phyloP scores from a whole-genome alignment of 2,329 filamentous ascomycete species.

The Akanthomyces uredinophilus region DNA sequence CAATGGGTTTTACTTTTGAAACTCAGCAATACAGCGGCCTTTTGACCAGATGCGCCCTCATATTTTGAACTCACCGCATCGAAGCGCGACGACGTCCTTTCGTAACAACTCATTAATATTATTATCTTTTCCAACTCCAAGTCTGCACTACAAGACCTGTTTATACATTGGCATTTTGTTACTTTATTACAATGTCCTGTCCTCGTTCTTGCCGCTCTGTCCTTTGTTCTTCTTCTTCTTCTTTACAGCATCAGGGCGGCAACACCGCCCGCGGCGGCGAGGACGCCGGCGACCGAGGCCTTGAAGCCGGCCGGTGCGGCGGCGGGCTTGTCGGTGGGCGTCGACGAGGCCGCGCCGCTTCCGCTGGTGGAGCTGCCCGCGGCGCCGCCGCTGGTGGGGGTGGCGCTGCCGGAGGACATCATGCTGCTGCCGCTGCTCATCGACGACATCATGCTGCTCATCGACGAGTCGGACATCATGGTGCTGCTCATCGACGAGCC shows the following conservation, averaged over 20 bases:
- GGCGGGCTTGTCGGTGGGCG: neutral
- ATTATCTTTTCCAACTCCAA: too few relatives aligned
- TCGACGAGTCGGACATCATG: neutral
- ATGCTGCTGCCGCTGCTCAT: neutral
- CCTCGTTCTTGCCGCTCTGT: too few relatives aligned
- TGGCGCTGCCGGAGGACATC: neutral
- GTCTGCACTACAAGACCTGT: too few relatives aligned
- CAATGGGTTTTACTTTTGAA: too few relatives aligned
- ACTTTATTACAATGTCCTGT: neutral
- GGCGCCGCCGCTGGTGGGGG: neutral
- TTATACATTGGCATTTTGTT: neutral
- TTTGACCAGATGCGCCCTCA: too few relatives aligned
- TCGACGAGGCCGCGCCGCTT: neutral
- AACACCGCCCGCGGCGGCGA: conserved; percentile 3
- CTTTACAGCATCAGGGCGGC: conserved; percentile 8
- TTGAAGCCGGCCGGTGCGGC: neutral
- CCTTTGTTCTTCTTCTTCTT: neutral
- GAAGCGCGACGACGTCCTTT: too few relatives aligned
- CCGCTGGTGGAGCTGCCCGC: neutral
- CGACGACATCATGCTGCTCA: neutral
- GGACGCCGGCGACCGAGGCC: neutral
- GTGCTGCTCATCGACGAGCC: neutral
- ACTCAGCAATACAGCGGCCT: too few relatives aligned
- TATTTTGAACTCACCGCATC: too few relatives aligned
- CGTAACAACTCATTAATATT: too few relatives aligned